phyloP scores from a whole-genome alignment of 2,329 filamentous ascomycete genomes.

The Penicillium sp. region DNA sequence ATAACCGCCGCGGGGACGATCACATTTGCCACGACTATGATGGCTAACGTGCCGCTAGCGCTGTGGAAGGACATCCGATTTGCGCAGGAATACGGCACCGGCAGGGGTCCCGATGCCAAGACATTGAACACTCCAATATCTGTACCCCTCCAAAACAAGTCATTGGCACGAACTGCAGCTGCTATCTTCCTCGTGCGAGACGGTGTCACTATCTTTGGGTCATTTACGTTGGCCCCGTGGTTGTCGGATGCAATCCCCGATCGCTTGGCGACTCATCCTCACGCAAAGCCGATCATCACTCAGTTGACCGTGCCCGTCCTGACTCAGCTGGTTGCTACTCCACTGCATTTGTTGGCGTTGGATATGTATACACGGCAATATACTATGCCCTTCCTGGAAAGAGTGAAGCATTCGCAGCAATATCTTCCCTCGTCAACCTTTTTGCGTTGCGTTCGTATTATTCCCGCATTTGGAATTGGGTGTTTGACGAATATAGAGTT shows the following conservation, averaged over 20 bases:
- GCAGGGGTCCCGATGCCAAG: conserved; percentile 56
- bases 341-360: conserved; percentile 78
- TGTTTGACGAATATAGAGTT: conserved; percentile 70
- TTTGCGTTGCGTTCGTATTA: conserved; percentile 75
- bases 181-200: conserved; percentile 74
- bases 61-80: conserved; percentile 36
- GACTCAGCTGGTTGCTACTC: conserved; percentile 75
- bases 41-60: conserved; percentile 32
- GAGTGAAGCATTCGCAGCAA: conserved; percentile 61
- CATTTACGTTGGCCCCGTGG: conserved; percentile 30
- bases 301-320: conserved; percentile 77
- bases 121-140: conserved; percentile 44
- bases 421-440: conserved; percentile 68
- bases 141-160: conserved; percentile 12
- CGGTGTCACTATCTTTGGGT: conserved; percentile 74
- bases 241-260: conserved; percentile 27
- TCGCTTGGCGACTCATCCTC: conserved; percentile 19
- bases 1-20: conserved; percentile 55
- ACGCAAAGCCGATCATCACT: conserved; percentile 39
- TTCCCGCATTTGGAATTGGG: conserved; percentile 82
- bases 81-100: conserved; percentile 71
- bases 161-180: conserved; percentile 20
- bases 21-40: conserved; percentile 62
- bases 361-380: conserved; percentile 69
- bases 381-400: conserved; percentile 49